Evolutionary conservation across 768 basidiomycete species (phyloP).

Genomic region (Tulasnella sp.): DNA sequence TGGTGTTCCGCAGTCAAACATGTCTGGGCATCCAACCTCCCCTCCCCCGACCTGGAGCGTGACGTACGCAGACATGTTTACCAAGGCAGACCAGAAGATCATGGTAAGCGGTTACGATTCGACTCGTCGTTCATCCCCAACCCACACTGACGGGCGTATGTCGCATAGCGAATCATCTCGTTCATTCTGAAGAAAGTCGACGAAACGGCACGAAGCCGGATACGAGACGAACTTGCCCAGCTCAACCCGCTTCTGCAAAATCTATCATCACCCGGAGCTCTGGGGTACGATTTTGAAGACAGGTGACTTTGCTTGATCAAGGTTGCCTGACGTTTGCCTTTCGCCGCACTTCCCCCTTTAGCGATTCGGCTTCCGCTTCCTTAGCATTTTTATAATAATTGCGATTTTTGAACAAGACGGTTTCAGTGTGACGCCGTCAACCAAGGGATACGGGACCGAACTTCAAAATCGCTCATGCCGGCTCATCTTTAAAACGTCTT

Average conservation of each 20-base stretch:
- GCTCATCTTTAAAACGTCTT: too few species aligned
- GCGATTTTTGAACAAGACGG: neutral
- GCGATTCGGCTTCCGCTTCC: neutral
- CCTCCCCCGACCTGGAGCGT: conserved; percentile 33
- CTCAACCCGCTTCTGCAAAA: conserved; percentile 74
- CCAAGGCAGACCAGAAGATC: conserved; percentile 79
- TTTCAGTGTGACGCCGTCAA: neutral
- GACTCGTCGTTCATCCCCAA: too few species aligned
- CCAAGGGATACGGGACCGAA: too few species aligned
- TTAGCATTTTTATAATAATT: neutral
- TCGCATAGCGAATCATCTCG: conserved; percentile 73
- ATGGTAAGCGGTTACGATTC: conserved; percentile 53
- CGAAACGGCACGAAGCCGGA: conserved; percentile 69
- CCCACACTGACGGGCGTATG: neutral
- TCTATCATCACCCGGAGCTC: conserved; percentile 35
- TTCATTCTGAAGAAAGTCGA: conserved; percentile 80
- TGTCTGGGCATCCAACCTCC: conserved; percentile 15
- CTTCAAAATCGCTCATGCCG: too few species aligned
- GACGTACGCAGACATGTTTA: conserved; percentile 57
- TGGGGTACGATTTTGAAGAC: conserved; percentile 33
- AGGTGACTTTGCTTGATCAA: conserved; percentile 10
- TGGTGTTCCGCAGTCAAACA: neutral
- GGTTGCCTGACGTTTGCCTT: neutral
- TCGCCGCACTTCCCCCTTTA: neutral
- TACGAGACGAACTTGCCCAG: conserved; percentile 77